These are phyloP conservation scores for Suhomyces tanzawaensis DNA, from an alignment of 805 yeast genomes.

Conservation along the genomic window DNA sequence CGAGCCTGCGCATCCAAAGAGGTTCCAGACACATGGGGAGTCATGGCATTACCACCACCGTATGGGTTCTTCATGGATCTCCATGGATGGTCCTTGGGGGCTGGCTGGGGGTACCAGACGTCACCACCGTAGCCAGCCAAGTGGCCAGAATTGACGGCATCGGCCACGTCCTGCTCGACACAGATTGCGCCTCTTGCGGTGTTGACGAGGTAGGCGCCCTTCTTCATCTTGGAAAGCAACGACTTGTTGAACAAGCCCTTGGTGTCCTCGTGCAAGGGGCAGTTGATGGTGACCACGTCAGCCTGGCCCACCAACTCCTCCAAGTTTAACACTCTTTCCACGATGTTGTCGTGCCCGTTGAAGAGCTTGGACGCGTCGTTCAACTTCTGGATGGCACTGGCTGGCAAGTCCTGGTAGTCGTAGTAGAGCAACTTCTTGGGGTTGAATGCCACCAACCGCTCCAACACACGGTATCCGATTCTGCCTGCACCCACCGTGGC, in stretches of 20 bases:
- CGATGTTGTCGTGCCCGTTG: conserved; percentile 56
- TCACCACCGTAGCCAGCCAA: conserved; percentile 82
- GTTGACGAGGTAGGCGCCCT: conserved; percentile 16
- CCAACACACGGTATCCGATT: conserved; percentile 74
- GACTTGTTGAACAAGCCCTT: conserved; percentile 66
- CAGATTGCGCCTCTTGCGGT: conserved; percentile 62
- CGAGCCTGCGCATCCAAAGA: conserved; percentile 77
- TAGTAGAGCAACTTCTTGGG: conserved; percentile 71
- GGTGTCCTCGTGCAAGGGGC: conserved; percentile 73
- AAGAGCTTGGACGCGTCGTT: conserved; percentile 35
- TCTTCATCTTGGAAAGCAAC: conserved; percentile 47
- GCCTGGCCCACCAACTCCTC: conserved; percentile 66
- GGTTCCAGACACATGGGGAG: conserved; percentile 79
- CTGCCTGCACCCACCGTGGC: conserved; percentile 85
- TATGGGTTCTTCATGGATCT: conserved; percentile 60
- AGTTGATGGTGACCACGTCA: conserved; percentile 73
- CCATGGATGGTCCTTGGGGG: conserved; percentile 78
- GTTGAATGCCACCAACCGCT: conserved; percentile 68
- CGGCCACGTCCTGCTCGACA: conserved; percentile 71
- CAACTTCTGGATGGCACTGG: conserved; percentile 43
- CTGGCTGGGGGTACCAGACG: conserved; percentile 85
- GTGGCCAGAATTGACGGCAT: conserved; percentile 65
- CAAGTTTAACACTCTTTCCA: conserved; percentile 55
- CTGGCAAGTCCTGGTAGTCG: conserved; percentile 69
- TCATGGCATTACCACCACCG: conserved; percentile 82